Evolutionary conservation across 371 early-diverging fungal species (phyloP), one percentile per base, ranked within the genome.

Genomic region (Lichtheimia hyalospora): DNA sequence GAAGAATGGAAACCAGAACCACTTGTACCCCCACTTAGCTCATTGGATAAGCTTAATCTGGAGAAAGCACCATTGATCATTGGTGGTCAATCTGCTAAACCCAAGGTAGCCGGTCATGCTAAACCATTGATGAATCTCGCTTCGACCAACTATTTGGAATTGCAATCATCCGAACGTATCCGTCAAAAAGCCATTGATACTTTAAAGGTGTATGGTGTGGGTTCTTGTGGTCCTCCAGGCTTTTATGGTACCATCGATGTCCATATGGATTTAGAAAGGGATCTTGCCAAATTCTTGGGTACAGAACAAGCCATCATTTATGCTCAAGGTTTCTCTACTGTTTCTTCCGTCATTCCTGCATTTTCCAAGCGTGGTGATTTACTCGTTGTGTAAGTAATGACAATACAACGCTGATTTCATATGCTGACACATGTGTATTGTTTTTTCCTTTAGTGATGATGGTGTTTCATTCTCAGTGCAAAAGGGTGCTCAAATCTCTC

Each of bases 231-330:
- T 13, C 99, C 99, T 5, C 93, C 97, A 5, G 99, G 99, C n/a
- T 99, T 99, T 74, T 99, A 99, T 75, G 99, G 99, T 58, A 99
- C 99, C 14, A 77, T 81, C 68, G 99, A 99, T 75, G 92, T 99
- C 12, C 99, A 99, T 69, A 89, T 97, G 84, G 89, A 96, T 52
- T 82, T 99, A 44, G 99, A 99, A 77, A 84, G 85, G 56, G 88
- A 90, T 48, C 75, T 99, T 58, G 94, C 98, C 3, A 74, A 82
- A 8, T 94, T 96, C 62, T 72, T 99, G 42, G 96, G 96, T 3
- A 88, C 89, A 43, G 95, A 96, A 52, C 84, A 84, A 18, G 89
- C 97, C n/a, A 97, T 99, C 58, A 88, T 99, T 54, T 99, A 99
- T 77, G 92, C 99, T 25, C 99, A 99, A 79, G 94, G 92, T 3